Percentiles rank a stretch among this genome's conserved stretches.
Conservation (phyloP, 2,329 filamentous ascomycete genomes). For the Intubia oerlemansii region DNA sequence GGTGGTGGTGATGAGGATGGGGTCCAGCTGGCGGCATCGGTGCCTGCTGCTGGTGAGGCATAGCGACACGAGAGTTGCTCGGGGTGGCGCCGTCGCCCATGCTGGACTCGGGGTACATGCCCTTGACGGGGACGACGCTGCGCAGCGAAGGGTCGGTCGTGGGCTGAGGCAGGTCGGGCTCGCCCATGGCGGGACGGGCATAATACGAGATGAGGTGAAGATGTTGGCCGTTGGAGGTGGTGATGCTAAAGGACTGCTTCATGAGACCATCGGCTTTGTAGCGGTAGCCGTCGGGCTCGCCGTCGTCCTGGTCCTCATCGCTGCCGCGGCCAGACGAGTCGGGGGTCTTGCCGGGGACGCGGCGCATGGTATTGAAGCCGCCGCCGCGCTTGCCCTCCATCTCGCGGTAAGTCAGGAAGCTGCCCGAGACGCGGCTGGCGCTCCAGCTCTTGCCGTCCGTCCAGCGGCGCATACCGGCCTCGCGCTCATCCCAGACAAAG, state of each 20-base stretch:
- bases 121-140: slow-evolving; percentile 70
- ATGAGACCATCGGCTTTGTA: slow-evolving; percentile 95
- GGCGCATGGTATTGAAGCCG: slow-evolving; percentile 41
- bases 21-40: too few relatives aligned
- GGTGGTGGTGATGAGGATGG: not conserved
- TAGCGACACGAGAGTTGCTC: slow-evolving; percentile 51
- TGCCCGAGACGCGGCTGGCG: slow-evolving; percentile 87
- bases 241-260: slow-evolving; percentile 99
- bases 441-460: slow-evolving; percentile 99
- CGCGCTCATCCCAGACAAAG: slow-evolving; percentile 98
- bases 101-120: slow-evolving; percentile 93
- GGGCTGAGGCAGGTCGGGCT: slow-evolving; percentile 57
- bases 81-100: slow-evolving; percentile 59
- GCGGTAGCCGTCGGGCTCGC: slow-evolving; percentile 73
- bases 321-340: slow-evolving; percentile 54
- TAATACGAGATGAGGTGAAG: slow-evolving; percentile 97
- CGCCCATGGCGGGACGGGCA: slow-evolving; percentile 53
- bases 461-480: slow-evolving; percentile 96
- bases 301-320: slow-evolving; percentile 69
- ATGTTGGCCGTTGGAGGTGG: slow-evolving; percentile 69
- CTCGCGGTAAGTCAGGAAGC: slow-evolving; percentile 90
- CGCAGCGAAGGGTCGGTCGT: slow-evolving; percentile 61
- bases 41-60: slow-evolving; percentile 30
- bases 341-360: slow-evolving; percentile 50
- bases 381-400: slow-evolving; percentile 97